These are phyloP conservation scores for Colletotrichum agaves DNA, from an alignment of 2,329 filamentous ascomycete genomes.

Conservation along the genomic window DNA sequence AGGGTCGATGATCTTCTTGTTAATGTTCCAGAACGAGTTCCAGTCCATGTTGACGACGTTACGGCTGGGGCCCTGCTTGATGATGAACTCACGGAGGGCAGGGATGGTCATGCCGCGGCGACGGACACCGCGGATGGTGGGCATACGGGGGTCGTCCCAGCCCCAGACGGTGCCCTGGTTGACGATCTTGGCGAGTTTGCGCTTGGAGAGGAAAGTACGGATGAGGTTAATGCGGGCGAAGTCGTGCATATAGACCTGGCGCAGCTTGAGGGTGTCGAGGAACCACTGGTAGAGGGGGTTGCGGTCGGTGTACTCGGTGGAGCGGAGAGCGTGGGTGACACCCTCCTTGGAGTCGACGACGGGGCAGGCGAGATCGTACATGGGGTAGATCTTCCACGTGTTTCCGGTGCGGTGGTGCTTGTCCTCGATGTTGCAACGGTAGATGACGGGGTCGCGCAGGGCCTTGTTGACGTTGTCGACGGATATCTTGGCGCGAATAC, in stretches of 20 bases:
- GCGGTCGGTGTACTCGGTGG: slow-evolving; percentile 88
- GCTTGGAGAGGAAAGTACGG: slow-evolving; percentile 84
- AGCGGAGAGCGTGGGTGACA: slow-evolving; percentile 84
- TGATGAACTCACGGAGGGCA: slow-evolving; percentile 83
- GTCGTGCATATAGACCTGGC: slow-evolving; percentile 85
- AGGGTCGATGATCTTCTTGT: slow-evolving; percentile 87
- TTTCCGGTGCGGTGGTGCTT: slow-evolving; percentile 81
- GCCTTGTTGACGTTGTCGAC: slow-evolving; percentile 94
- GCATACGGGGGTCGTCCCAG: slow-evolving; percentile 90
- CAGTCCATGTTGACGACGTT: slow-evolving; percentile 89
- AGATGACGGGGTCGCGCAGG: slow-evolving; percentile 96
- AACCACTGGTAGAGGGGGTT: slow-evolving; percentile 92
- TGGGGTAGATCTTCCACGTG: slow-evolving; percentile 87
- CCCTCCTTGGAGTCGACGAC: slow-evolving; percentile 84
- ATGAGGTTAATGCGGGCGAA: slow-evolving; percentile 88
- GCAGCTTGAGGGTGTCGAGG: slow-evolving; percentile 76
- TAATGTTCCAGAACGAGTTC: slow-evolving; percentile 77
- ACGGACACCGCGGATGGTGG: slow-evolving; percentile 82
- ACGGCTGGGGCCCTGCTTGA: slow-evolving; percentile 85
- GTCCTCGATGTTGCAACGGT: slow-evolving; percentile 82
- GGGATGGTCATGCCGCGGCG: slow-evolving; percentile 82
- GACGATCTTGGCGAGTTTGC: slow-evolving; percentile 86
- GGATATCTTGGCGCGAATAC: slow-evolving; percentile 94
- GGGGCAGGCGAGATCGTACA: slow-evolving; percentile 87
- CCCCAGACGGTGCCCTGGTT: slow-evolving; percentile 81